Conservation (phyloP, 495 filamentous ascomycete genomes). For the Amniculicola lignicola region DNA sequence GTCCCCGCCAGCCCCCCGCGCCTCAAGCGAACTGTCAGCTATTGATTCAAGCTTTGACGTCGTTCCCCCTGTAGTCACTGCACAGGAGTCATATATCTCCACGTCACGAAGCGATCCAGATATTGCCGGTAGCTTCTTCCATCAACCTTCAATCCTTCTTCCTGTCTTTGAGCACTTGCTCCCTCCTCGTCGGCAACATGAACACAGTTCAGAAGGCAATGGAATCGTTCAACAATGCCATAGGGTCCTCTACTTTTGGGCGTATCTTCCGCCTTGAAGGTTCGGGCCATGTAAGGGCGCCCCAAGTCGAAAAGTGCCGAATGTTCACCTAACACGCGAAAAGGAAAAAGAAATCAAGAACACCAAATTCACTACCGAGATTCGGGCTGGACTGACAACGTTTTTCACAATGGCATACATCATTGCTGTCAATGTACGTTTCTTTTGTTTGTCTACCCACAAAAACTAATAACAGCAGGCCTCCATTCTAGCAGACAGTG, state of each 20-base stretch:
- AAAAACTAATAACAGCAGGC: conserved; percentile 25
- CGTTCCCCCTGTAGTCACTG: too few species aligned
- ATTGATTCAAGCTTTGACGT: too few species aligned
- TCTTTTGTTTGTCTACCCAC: neutral
- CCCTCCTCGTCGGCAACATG: conserved; percentile 16
- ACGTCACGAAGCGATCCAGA: neutral
- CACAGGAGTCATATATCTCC: conserved; percentile 18
- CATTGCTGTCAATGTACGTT: conserved; percentile 59
- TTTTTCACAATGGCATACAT: conserved; percentile 91
- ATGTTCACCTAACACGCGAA: neutral
- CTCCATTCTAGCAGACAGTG: conserved; percentile 58
- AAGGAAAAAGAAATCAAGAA: conserved; percentile 64
- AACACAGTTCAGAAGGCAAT: conserved; percentile 12
- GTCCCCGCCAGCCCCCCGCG: too few species aligned
- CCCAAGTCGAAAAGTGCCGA: neutral
- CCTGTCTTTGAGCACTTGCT: neutral
- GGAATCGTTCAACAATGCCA: conserved; percentile 20
- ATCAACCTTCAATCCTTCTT: neutral
- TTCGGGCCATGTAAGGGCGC: conserved; percentile 63
- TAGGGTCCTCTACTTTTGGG: conserved; percentile 34
- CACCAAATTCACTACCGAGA: conserved; percentile 73
- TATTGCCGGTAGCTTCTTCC: neutral
- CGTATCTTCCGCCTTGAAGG: conserved; percentile 66
- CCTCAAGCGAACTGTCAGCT: too few species aligned
- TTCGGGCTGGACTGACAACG: conserved; percentile 73